Evolutionary conservation across 1,284 basidiomycete genomes (phyloP), one percentile per base, ranked within the genome.

Genomic region (Schizophyllum commune): DNA sequence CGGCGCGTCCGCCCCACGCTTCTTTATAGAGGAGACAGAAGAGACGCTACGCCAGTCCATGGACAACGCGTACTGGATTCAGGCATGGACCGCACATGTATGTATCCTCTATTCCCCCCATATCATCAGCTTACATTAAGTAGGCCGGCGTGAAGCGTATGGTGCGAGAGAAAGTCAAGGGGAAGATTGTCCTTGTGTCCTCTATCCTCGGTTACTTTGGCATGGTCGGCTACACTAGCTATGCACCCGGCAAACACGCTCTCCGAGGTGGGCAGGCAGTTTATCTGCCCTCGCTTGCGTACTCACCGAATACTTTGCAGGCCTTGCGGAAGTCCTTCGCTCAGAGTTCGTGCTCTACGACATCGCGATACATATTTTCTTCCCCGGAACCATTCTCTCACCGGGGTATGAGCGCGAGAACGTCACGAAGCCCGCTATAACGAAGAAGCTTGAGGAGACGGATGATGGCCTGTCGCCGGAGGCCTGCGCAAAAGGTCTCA

Each of bases 211-310:
- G 89, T 0, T 86, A 90, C 67, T 89, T 94, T 77, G 83, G 86
- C 1, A 81, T 98, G 58, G 77, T 92, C 17, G 96, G 96, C 0
- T 98, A 91, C 68, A 79, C 89, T 5, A 82, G 88, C 1, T 98
- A 99, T 72, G 79, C 91, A 1, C 94, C 96, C 0, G 91, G 87
- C 58, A 98, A 98, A 73, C 89, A 91, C 68, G 96, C 96, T 11
- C 74, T 98, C 17, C 80, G 94, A 75, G 95, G 94, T 92, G 67
- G 57, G 70, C n/a, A 4, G n/a, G 39, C 15, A 19, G 34, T n/a
- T n/a, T 57, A 58, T 52, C 39, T n/a, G 33, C 83, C 86, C 67
- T 68, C 72, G 56, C 79, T 88, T 0, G 84, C 87, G 67, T 13
- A 47, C 77, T 87, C 61, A 66, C 57, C n/a, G 86, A 81, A 71